Conservation (phyloP, 2,329 filamentous ascomycete genomes). For the Aspergillus sclerotialis region DNA sequence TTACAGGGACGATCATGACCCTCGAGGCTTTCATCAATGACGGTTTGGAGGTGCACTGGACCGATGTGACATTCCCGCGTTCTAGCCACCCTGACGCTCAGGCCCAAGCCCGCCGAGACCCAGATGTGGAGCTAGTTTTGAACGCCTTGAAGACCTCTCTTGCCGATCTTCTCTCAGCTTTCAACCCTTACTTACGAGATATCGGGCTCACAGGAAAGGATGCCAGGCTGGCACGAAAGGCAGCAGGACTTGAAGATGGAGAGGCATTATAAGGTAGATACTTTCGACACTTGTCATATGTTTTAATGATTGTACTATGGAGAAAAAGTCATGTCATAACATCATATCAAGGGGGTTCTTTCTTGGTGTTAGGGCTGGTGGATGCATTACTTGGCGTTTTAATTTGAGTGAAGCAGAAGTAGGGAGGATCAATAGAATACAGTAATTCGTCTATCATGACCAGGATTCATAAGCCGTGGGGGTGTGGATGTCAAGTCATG, state of each 20-base stretch:
- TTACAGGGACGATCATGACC: slow-evolving; percentile 62
- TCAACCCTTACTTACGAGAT: slow-evolving; percentile 66
- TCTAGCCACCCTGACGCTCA: slow-evolving; percentile 22
- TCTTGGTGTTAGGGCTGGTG: no score
- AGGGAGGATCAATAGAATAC: no score
- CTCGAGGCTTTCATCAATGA: slow-evolving; percentile 59
- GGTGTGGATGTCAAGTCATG: no score
- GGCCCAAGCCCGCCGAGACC: slow-evolving; percentile 34
- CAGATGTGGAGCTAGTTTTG: slow-evolving; percentile 66
- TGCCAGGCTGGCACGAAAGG: slow-evolving; percentile 65
- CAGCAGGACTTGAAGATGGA: slow-evolving; percentile 30
- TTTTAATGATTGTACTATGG: slow-evolving; percentile 2
- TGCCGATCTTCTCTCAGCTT: slow-evolving; percentile 58
- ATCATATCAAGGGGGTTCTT: no score
- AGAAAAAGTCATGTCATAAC: slow-evolving; percentile 2
- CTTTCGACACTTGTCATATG: slow-evolving; percentile 1
- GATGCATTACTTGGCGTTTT: no score
- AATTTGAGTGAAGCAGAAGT: no score
- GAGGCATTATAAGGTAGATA: slow-evolving; percentile 11
- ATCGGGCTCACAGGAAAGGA: slow-evolving; percentile 65
- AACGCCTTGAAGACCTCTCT: slow-evolving; percentile 59
- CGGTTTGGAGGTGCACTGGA: slow-evolving; percentile 62
- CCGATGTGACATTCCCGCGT: slow-evolving; percentile 57
- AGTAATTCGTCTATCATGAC: no score
- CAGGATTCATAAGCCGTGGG: no score